These are phyloP conservation scores for Entomortierella parvispora DNA, from an alignment of 192 early-diverging fungal genomes.

Conservation along the genomic window DNA sequence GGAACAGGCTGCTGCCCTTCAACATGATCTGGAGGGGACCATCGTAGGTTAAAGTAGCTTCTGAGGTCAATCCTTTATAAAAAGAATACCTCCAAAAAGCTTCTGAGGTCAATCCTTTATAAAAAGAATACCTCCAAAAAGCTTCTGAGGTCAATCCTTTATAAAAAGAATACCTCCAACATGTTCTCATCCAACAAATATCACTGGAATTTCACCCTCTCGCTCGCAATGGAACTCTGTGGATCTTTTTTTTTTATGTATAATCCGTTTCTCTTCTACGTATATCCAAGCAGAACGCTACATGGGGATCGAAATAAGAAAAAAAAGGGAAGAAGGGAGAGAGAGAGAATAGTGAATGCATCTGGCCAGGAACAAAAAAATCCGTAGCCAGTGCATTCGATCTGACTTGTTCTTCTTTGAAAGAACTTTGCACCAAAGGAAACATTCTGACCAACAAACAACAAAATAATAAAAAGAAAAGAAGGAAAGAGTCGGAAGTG, in stretches of 20 bases:
- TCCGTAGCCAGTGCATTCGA: too few species aligned
- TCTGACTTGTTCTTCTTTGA: too few species aligned
- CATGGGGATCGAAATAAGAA: background rate
- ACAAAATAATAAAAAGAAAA: background rate
- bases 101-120: too few species aligned
- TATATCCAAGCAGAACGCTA: conserved; percentile 2
- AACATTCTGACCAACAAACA: too few species aligned
- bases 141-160: background rate
- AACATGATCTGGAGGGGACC: background rate
- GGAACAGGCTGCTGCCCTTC: background rate
- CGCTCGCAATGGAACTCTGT: too few species aligned
- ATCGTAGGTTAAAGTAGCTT: too few species aligned
- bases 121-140: background rate
- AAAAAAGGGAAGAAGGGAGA: background rate
- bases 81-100: too few species aligned
- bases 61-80: too few species aligned
- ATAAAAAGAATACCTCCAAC: background rate
- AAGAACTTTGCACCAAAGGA: too few species aligned
- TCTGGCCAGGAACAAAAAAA: conserved; percentile 12
- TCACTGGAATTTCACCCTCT: background rate
- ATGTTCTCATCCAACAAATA: background rate
- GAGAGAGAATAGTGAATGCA: background rate
- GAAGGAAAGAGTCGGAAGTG: background rate
- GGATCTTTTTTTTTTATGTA: background rate
- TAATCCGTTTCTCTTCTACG: background rate